Conservation (phyloP, 306 rosid genomes). For the Trichosanthes truncata region DNA sequence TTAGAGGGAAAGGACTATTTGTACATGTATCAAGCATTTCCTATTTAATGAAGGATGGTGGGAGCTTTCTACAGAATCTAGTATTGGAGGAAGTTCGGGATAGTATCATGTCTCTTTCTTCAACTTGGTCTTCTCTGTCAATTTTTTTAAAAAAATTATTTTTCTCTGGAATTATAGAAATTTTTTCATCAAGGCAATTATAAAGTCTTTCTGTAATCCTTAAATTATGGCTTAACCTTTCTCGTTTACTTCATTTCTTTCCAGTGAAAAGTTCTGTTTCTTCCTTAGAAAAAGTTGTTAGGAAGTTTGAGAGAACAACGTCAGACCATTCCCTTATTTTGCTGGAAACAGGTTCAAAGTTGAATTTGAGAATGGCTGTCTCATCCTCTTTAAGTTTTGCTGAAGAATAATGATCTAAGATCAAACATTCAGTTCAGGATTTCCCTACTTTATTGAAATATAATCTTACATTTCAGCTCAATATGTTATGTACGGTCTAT, state of each 20-base stretch:
- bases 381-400: neutral
- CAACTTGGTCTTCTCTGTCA: neutral
- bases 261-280: neutral
- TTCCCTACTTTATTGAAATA: neutral
- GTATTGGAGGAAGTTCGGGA: neutral
- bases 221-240: neutral
- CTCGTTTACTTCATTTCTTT: neutral
- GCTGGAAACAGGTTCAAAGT: neutral
- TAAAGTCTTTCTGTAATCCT: neutral
- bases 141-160: neutral
- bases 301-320: neutral
- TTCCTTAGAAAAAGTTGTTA: neutral
- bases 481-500: neutral
- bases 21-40: too few relatives aligned
- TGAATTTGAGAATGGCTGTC: neutral
- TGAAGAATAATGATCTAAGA: neutral
- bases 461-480: neutral
- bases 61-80: neutral
- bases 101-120: neutral
- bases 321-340: neutral
- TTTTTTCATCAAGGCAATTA: neutral
- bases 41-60: neutral
- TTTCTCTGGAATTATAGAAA: neutral
- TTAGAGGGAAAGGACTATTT: neutral
- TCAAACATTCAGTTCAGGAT: neutral